A percentile compares a stretch with the other conserved stretches of the same genome.
These are phyloP conservation scores for Trichoderma sp. DNA, from an alignment of 2,329 filamentous ascomycete genomes.

Conservation along the genomic window DNA sequence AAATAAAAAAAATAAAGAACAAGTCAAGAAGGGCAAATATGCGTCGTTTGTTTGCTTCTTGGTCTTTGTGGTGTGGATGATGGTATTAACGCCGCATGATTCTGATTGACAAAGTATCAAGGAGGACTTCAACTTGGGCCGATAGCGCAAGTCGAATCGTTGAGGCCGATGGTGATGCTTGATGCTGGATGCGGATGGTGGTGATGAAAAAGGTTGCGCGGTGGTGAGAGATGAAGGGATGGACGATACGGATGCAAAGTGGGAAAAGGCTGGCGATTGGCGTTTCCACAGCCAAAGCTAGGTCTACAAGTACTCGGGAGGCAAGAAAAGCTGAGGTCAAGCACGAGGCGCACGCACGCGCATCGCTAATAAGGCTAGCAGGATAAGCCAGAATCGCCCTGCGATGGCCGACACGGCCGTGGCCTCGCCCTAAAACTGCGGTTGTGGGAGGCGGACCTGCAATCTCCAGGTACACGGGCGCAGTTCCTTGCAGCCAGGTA, in stretches of 20 bases:
- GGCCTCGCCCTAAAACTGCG: conserved; percentile 20
- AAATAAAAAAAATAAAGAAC: background rate
- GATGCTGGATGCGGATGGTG: background rate
- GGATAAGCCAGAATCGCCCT: conserved; percentile 25
- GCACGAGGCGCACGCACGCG: conserved; percentile 27
- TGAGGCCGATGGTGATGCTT: conserved; percentile 5
- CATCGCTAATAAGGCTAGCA: conserved; percentile 25
- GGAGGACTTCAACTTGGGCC: background rate
- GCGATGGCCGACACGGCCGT: conserved; percentile 10
- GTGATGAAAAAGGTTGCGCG: background rate
- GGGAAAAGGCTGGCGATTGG: conserved; percentile 1
- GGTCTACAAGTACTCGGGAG: conserved; percentile 4
- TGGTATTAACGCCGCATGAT: conserved; percentile 32
- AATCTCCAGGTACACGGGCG: background rate
- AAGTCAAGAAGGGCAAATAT: background rate
- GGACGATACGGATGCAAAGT: conserved; percentile 9
- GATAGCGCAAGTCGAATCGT: conserved; percentile 2
- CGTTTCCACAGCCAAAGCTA: conserved; percentile 7
- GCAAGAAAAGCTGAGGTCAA: conserved; percentile 26
- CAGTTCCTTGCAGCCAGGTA: background rate
- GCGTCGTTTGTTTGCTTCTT: conserved; percentile 3
- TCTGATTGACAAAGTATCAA: conserved; percentile 3
- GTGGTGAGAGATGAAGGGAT: background rate
- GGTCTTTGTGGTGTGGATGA: conserved; percentile 25
- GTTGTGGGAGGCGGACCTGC: background rate